A percentile compares a stretch with the other conserved stretches of the same genome.
Evolutionary conservation across 164 flowering plant species (phyloP).

Genomic region (Stephania yunnanensis): DNA sequence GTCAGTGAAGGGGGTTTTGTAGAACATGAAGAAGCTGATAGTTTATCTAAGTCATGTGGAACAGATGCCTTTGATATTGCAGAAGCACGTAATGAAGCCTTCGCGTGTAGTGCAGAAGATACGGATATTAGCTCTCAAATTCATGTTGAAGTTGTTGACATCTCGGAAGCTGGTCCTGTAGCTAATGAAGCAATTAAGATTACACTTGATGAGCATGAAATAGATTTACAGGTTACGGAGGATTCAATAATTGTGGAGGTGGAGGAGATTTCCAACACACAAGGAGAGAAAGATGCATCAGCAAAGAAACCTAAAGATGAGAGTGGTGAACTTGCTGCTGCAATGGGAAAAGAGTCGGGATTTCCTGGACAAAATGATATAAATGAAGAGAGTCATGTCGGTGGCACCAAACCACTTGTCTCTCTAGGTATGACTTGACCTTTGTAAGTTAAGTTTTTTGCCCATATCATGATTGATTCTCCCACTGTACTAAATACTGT

Average conservation of each 20-base stretch:
- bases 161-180: background rate
- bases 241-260: background rate
- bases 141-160: background rate
- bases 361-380: background rate
- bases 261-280: background rate
- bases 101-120: no score
- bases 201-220: background rate
- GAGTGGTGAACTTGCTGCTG: background rate
- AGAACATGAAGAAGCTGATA: conserved; percentile 3
- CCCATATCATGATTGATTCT: background rate
- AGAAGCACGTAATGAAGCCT: background rate
- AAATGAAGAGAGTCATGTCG: background rate
- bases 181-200: background rate
- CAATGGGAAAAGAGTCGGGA: background rate
- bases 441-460: background rate
- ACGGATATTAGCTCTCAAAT: background rate
- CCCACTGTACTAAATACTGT: background rate
- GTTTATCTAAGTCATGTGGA: background rate
- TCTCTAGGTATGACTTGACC: background rate
- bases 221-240: background rate
- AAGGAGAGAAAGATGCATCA: background rate
- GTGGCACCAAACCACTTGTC: background rate
- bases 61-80: background rate
- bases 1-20: background rate
- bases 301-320: background rate